These are phyloP conservation scores for Cenchrus americanus DNA, from an alignment of 176 grass and related monocot genomes.

Conservation along the genomic window DNA sequence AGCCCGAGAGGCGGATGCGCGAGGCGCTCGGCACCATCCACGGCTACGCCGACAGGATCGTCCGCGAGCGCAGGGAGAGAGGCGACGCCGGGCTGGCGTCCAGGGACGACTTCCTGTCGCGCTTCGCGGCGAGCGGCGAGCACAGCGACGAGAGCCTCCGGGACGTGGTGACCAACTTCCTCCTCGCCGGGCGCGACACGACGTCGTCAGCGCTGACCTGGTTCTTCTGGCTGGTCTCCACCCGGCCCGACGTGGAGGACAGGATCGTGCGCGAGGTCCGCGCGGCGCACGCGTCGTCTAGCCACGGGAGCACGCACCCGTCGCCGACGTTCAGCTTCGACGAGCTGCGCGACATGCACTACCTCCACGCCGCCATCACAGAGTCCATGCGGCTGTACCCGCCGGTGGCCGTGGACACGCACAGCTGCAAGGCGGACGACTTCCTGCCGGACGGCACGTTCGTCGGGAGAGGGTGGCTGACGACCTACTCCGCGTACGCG, in stretches of 20 bases:
- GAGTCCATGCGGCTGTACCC: conserved; percentile 76
- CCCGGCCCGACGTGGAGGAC: neutral
- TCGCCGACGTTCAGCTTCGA: neutral
- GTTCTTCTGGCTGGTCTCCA: too few species aligned
- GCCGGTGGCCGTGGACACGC: conserved; percentile 57
- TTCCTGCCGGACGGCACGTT: conserved; percentile 59
- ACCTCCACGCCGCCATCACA: conserved; percentile 64
- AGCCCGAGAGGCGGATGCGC: conserved; percentile 46
- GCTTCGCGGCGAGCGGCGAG: too few species aligned
- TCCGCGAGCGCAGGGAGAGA: conserved; percentile 43
- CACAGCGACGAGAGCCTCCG: too few species aligned
- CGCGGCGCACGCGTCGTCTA: neutral
- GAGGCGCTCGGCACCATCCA: conserved; percentile 46
- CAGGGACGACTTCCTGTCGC: too few species aligned
- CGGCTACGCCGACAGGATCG: conserved; percentile 45
- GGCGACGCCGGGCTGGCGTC: too few species aligned
- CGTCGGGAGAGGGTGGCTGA: conserved; percentile 53
- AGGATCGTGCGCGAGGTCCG: conserved; percentile 56
- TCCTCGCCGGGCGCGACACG: too few species aligned
- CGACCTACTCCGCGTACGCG: too few species aligned
- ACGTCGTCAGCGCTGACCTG: too few species aligned
- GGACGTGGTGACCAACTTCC: too few species aligned
- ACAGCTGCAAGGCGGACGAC: conserved; percentile 56
- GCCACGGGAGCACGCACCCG: neutral
- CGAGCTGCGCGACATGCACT: conserved; percentile 63